A percentile compares a stretch with the other conserved stretches of the same genome.
These are phyloP conservation scores for Coemansia sp. DNA, from an alignment of 192 early-diverging fungal genomes.

Conservation along the genomic window DNA sequence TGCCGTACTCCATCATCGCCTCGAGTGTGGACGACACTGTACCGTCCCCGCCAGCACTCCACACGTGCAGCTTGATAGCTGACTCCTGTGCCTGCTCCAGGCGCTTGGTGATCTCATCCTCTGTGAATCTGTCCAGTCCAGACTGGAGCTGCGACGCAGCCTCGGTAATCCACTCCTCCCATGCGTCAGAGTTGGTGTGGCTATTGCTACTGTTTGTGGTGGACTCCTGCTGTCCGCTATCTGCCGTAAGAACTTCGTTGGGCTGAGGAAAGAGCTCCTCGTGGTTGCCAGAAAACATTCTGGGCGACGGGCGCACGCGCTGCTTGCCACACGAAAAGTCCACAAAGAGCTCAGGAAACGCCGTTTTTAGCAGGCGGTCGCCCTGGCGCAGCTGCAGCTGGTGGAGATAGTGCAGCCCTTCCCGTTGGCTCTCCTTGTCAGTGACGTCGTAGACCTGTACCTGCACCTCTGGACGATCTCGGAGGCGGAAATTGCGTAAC, in stretches of 20 bases:
- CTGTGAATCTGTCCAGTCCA: constrained; percentile 32
- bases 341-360: constrained; percentile 50
- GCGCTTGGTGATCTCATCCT: constrained; percentile 35
- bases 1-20: constrained; percentile 59
- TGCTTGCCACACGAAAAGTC: constrained; percentile 8
- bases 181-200: constrained; percentile 16
- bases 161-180: constrained; percentile 50
- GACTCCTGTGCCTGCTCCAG: constrained; percentile 45
- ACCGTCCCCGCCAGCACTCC: constrained; percentile 77
- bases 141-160: constrained; percentile 40
- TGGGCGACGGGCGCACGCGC: constrained; percentile 32
- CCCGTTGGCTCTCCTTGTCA: constrained; percentile 55
- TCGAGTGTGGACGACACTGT: constrained; percentile 72
- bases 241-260: not conserved
- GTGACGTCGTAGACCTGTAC: constrained; percentile 74
- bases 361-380: constrained; percentile 41
- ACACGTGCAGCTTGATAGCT: constrained; percentile 66
- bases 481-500: constrained; percentile 67
- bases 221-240: not conserved
- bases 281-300: constrained; percentile 3
- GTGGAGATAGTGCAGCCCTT: constrained; percentile 62
- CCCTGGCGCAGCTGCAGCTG: constrained; percentile 56
- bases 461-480: constrained; percentile 64
- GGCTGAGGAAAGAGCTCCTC: not conserved
- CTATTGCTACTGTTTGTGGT: not conserved